Base-by-base conservation (phyloP, 1,284 basidiomycete species). In the Flammula alnicola region DNA sequence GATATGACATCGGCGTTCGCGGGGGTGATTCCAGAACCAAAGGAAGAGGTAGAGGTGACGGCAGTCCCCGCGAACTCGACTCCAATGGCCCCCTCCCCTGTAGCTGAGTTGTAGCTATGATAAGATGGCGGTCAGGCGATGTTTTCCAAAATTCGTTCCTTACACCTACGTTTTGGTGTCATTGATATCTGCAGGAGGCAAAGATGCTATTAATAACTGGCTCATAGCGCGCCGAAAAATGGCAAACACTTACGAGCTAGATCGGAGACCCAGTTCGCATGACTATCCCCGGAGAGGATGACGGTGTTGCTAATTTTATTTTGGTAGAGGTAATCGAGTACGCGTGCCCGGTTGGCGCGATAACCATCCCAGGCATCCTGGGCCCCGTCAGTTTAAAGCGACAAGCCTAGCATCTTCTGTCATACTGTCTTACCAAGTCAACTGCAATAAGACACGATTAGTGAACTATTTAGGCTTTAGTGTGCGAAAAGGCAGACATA, bases 1-100 rank as follows among this genome's bases (percentile, higher is more conserved):
- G 77, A 79, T 19, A 75, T 66, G 9, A 58, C 61, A 53, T 83
- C 74, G 14, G 76, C 74, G 10, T 58, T 61, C 11, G 61, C 67
- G n/a, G 75, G 75, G 2, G 61, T 52, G 40, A 79, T 68, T 33
- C 65, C 69, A 6, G 70, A 47, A 7, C 82, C 81, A 62, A 84
- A 82, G 1, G 77, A 59, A 7, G 80, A 79, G 1, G 66, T 62
- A 0, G 81, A 83, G 0, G 81, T 79, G 10, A 86, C 83, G 1
- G 82, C 82, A 0, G 84, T 84, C 2, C 83, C 84, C 2, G 83
- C 83, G 58, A 86, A 86, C 63, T 87, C 82, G 32, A 87, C 84
- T 8, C 77, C 84, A 39, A 83, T 71, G 0, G 80, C 76, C 9
- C 83, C 83, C 9, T 69, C 51, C 3, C 84, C 83, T 0, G 79